Evolutionary conservation across 192 early-diverging fungal genomes (phyloP).

Genomic region (Coemansia sp.): DNA sequence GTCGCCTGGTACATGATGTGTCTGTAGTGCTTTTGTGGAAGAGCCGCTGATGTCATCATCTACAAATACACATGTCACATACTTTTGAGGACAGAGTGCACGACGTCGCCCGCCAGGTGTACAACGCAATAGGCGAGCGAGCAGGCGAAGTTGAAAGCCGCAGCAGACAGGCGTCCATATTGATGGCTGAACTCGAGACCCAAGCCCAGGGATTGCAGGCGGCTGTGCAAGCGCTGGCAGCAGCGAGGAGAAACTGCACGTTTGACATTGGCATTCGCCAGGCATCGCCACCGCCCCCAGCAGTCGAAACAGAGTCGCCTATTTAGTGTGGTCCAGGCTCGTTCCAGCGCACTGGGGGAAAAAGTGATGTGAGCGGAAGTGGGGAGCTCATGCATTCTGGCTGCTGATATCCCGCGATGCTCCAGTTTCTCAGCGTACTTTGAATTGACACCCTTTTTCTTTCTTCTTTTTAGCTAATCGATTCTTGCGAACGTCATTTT

Average conservation of each 20-base stretch:
- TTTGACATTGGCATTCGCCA: constrained; percentile 30
- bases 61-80: background rate
- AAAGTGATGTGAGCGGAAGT: background rate
- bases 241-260: constrained; percentile 24
- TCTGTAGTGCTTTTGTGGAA: background rate
- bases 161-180: constrained; percentile 8
- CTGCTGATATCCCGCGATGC: too few relatives aligned
- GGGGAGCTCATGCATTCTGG: too few relatives aligned
- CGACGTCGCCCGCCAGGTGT: constrained; percentile 31
- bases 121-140: constrained; percentile 20
- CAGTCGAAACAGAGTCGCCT: background rate
- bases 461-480: background rate
- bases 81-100: constrained; percentile 34
- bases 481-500: background rate
- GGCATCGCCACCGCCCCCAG: background rate
- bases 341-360: background rate
- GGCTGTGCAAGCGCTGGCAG: constrained; percentile 26
- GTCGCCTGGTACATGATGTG: background rate
- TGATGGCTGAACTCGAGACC: constrained; percentile 46
- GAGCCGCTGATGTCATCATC: background rate
- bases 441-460: background rate
- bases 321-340: background rate
- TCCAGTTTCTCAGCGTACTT: background rate
- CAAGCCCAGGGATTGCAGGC: constrained; percentile 34
- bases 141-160: constrained; percentile 26